These are phyloP conservation scores for Candida montana DNA, from an alignment of 805 yeast species.

Conservation along the genomic window DNA sequence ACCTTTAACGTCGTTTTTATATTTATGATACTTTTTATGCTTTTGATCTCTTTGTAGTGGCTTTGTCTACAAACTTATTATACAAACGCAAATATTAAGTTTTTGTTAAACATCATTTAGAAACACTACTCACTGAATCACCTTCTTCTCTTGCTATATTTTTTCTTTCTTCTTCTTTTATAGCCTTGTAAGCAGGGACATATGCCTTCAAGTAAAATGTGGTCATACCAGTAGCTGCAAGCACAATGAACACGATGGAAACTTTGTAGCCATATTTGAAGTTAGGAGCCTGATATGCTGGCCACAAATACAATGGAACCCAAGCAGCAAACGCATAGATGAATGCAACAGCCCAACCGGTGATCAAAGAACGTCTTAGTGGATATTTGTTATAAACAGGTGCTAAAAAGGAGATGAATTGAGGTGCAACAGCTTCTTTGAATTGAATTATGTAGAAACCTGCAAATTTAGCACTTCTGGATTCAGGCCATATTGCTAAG, in stretches of 20 bases:
- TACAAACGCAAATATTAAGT: no score
- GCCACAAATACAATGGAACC: slow-evolving; percentile 36
- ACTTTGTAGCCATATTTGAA: slow-evolving; percentile 34
- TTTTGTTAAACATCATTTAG: no score
- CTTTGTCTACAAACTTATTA: no score
- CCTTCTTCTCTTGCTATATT: neutral
- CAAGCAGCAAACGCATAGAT: slow-evolving; percentile 42
- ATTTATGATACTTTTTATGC: no score
- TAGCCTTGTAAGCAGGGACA: neutral
- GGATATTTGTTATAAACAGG: slow-evolving; percentile 26
- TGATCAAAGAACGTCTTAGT: slow-evolving; percentile 33
- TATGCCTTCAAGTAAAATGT: neutral
- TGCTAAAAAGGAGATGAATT: slow-evolving; percentile 9
- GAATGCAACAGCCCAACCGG: slow-evolving; percentile 35
- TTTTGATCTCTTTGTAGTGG: no score
- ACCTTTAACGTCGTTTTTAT: no score
- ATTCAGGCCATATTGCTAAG: slow-evolving; percentile 9
- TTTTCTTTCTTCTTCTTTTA: neutral
- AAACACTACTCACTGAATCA: no score
- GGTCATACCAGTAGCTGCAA: neutral
- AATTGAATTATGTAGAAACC: slow-evolving; percentile 11
- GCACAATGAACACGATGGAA: neutral
- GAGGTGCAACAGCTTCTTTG: slow-evolving; percentile 8
- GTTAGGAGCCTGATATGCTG: slow-evolving; percentile 38
- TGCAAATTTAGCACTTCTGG: slow-evolving; percentile 7